phyloP scores from a whole-genome alignment of 2,329 filamentous ascomycete genomes.

The Basipetospora chlamydospora region DNA sequence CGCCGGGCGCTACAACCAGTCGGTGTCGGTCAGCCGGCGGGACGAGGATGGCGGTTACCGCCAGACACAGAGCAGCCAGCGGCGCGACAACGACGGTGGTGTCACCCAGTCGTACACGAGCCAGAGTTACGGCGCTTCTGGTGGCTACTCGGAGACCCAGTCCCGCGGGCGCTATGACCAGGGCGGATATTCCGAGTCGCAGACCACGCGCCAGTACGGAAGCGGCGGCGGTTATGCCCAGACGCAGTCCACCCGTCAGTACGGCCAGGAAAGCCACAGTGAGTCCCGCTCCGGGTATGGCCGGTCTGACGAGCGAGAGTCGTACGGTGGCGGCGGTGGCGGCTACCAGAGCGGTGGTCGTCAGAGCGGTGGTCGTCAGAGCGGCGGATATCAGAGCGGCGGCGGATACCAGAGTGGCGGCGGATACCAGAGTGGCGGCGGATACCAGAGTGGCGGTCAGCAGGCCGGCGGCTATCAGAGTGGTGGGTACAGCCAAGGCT shows the following conservation, averaged over 20 bases:
- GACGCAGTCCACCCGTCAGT: too few relatives aligned
- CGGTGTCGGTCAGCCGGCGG: constrained; percentile 17
- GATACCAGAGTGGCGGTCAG: constrained; percentile 9
- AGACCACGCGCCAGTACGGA: constrained; percentile 8
- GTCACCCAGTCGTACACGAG: constrained; percentile 3
- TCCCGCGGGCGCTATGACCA: too few relatives aligned
- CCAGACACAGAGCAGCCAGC: constrained; percentile 47
- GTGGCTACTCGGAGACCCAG: constrained; percentile 11
- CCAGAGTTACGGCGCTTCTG: constrained; percentile 13
- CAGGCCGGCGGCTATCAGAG: constrained; percentile 14
- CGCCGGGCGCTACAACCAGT: constrained; percentile 21
- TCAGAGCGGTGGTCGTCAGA: constrained; percentile 9
- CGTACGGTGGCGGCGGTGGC: constrained; percentile 13
- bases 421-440: constrained; percentile 8
- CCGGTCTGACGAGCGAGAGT: constrained; percentile 8
- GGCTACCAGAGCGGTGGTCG: constrained; percentile 10
- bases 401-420: constrained; percentile 10
- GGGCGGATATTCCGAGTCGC: constrained; percentile 14
- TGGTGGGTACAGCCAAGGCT: constrained; percentile 11
- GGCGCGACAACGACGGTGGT: constrained; percentile 13
- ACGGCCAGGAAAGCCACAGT: too few relatives aligned
- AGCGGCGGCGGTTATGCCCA: constrained; percentile 12
- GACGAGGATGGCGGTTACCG: constrained; percentile 45
- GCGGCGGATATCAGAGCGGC: constrained; percentile 10
- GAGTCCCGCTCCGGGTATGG: constrained; percentile 11